Percentiles rank a stretch among this genome's conserved stretches.
phyloP scores from a whole-genome alignment of 1,284 basidiomycete species.

The Prillingera fragicola region DNA sequence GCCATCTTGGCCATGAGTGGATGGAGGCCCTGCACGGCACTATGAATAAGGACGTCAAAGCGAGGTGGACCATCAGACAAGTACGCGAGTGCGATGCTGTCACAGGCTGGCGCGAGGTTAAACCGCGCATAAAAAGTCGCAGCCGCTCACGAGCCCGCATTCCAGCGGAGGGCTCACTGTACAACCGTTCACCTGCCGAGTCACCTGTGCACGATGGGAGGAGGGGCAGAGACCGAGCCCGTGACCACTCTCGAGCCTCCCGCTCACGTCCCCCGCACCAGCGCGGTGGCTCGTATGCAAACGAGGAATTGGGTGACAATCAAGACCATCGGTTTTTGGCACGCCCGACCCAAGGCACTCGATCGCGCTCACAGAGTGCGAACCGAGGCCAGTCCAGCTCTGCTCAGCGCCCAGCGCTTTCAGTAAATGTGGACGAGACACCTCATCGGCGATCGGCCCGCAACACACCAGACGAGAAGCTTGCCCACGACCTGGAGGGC shows the following conservation, averaged over 20 bases:
- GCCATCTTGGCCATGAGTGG: constrained; percentile 61
- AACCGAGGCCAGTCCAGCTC: neutral
- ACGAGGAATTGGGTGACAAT: no score
- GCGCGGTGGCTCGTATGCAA: no score
- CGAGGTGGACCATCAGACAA: constrained; percentile 67
- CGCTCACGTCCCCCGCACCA: no score
- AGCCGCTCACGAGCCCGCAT: constrained; percentile 21
- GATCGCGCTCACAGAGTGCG: constrained; percentile 4
- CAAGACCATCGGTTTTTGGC: neutral
- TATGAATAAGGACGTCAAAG: constrained; percentile 57
- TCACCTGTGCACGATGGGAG: neutral
- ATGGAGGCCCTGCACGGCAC: constrained; percentile 69
- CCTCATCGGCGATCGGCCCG: neutral
- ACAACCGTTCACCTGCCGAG: neutral
- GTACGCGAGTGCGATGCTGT: constrained; percentile 74
- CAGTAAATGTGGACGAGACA: neutral
- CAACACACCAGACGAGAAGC: neutral
- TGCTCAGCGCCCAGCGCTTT: constrained; percentile 1
- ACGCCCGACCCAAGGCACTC: neutral
- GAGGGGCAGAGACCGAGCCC: neutral
- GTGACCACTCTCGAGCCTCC: neutral
- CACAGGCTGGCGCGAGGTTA: constrained; percentile 61
- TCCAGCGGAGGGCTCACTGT: neutral
- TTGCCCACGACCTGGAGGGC: constrained; percentile 3
- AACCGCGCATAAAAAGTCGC: constrained; percentile 27